A percentile compares a stretch with the other conserved stretches of the same genome.
Evolutionary conservation across 2,329 filamentous ascomycete genomes (phyloP).

Genomic region (Penicillium sp.): DNA sequence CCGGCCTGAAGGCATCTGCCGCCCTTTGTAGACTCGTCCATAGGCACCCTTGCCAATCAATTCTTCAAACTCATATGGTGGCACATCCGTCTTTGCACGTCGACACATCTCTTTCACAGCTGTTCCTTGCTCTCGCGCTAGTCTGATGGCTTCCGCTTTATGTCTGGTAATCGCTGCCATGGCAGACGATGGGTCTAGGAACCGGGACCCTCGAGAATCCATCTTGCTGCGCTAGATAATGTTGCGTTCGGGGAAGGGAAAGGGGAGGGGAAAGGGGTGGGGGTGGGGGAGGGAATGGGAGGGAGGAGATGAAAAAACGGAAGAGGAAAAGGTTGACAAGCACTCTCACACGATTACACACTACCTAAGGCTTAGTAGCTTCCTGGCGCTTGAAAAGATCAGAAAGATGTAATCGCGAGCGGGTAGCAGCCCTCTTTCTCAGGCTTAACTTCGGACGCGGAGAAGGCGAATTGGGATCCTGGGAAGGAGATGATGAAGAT

Average conservation of each 20-base stretch:
- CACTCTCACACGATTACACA: background rate
- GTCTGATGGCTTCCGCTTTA: slow-evolving; percentile 50
- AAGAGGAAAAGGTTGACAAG: background rate
- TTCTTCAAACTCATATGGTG: slow-evolving; percentile 53
- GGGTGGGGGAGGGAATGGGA: background rate
- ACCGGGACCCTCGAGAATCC: slow-evolving; percentile 36
- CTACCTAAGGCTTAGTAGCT: background rate
- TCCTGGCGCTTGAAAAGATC: slow-evolving; percentile 2
- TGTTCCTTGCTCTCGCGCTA: slow-evolving; percentile 49
- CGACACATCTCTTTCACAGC: slow-evolving; percentile 52
- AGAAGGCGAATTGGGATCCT: background rate
- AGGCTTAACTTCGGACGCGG: background rate
- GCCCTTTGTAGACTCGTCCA: slow-evolving; percentile 54
- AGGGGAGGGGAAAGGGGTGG: background rate
- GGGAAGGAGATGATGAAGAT: background rate
- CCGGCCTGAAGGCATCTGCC: slow-evolving; percentile 41
- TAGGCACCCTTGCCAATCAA: slow-evolving; percentile 55
- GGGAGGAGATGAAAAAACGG: background rate
- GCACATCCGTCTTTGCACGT: slow-evolving; percentile 46
- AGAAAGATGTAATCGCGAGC: background rate
- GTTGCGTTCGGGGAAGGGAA: slow-evolving; percentile 6
- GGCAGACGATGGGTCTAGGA: slow-evolving; percentile 46
- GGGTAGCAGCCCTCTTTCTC: background rate
- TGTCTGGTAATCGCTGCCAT: slow-evolving; percentile 51
- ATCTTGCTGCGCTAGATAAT: slow-evolving; percentile 20